These are phyloP conservation scores for Saturnispora dispora DNA, from an alignment of 805 yeast genomes.

Conservation along the genomic window DNA sequence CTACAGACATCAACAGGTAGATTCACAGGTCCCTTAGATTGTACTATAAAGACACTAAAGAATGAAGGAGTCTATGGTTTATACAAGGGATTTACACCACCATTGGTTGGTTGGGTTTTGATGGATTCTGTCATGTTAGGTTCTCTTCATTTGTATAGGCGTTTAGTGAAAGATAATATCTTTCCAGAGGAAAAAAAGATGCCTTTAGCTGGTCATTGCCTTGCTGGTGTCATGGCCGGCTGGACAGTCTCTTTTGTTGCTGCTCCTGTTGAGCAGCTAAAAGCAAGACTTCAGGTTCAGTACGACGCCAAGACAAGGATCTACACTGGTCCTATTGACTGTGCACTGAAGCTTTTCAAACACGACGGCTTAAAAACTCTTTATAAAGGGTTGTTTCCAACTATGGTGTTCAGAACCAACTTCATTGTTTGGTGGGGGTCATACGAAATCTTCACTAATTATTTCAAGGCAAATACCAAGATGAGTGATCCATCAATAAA, in stretches of 20 bases:
- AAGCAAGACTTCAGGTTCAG: constrained; percentile 84
- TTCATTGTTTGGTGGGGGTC: constrained; percentile 94
- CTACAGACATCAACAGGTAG: constrained; percentile 59
- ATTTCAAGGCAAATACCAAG: constrained; percentile 54
- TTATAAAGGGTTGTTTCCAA: constrained; percentile 75
- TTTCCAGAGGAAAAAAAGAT: constrained; percentile 53
- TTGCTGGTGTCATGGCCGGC: constrained; percentile 79
- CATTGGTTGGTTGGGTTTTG: constrained; percentile 84
- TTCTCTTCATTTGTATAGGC: constrained; percentile 67
- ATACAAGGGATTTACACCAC: constrained; percentile 89
- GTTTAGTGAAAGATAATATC: constrained; percentile 53
- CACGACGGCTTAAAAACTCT: constrained; percentile 63
- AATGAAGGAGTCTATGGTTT: constrained; percentile 75
- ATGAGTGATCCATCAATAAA: constrained; percentile 64
- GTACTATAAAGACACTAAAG: constrained; percentile 59
- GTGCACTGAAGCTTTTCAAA: constrained; percentile 47
- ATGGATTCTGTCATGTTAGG: constrained; percentile 93
- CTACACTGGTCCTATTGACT: constrained; percentile 76
- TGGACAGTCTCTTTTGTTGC: constrained; percentile 93
- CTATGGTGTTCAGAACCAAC: constrained; percentile 80
- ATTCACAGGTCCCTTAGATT: constrained; percentile 76
- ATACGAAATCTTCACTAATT: constrained; percentile 67
- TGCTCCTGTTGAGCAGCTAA: constrained; percentile 85
- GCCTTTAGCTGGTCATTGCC: constrained; percentile 65
- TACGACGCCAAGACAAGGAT: constrained; percentile 63